Evolutionary conservation across 495 filamentous ascomycete genomes (phyloP).

Genomic region (Penicillium flavigenum): DNA sequence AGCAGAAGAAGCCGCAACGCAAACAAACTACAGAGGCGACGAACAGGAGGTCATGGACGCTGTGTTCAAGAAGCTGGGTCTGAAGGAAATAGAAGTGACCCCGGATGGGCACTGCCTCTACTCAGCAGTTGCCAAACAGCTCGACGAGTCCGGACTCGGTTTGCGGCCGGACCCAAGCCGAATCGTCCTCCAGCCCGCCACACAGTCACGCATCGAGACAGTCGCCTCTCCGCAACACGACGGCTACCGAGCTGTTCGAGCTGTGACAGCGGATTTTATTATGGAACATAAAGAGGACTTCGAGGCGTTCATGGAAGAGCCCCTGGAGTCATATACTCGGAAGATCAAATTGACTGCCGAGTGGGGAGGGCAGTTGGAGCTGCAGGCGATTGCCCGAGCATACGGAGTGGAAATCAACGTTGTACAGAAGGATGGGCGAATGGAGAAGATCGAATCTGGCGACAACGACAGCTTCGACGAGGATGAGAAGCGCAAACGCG

Average conservation of each 20-base stretch:
- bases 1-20: constrained; percentile 67
- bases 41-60: constrained; percentile 69
- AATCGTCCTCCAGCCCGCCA: constrained; percentile 37
- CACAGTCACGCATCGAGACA: constrained; percentile 45
- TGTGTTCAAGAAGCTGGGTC: constrained; percentile 57
- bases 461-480: constrained; percentile 44
- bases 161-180: constrained; percentile 47
- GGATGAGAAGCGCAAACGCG: constrained; percentile 39
- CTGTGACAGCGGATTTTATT: constrained; percentile 58
- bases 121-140: constrained; percentile 83
- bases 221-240: constrained; percentile 44
- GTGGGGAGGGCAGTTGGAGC: constrained; percentile 93
- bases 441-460: constrained; percentile 69
- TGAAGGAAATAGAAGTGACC: constrained; percentile 75
- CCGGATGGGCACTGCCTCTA: constrained; percentile 98
- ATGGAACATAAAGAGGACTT: constrained; percentile 59
- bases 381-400: constrained; percentile 77
- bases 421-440: constrained; percentile 73
- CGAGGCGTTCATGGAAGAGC: constrained; percentile 77
- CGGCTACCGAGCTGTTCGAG: constrained; percentile 48
- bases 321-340: constrained; percentile 66
- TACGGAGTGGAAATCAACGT: constrained; percentile 84
- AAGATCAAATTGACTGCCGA: constrained; percentile 88
- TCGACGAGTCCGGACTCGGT: constrained; percentile 48
- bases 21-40: constrained; percentile 69